Percentiles rank a stretch among this genome's conserved stretches.
phyloP scores from a whole-genome alignment of 352 stramenopile genomes.

The Phytopythium mirpurense region DNA sequence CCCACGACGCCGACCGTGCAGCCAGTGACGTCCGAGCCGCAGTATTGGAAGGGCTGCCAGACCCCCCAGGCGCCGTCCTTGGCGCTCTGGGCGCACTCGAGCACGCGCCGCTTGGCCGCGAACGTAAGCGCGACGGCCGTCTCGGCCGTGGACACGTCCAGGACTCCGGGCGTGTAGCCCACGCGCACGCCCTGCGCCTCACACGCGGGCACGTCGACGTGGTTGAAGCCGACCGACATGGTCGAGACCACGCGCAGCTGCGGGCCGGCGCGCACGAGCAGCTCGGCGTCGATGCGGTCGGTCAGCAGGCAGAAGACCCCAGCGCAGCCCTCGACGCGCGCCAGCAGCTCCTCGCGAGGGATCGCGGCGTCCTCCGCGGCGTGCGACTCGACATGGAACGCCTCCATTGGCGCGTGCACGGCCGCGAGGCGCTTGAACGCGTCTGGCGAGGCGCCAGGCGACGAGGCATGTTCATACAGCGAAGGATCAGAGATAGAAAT shows the following conservation, averaged over 20 bases:
- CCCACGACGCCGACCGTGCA: slow-evolving; percentile 80
- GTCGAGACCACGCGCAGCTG: slow-evolving; percentile 70
- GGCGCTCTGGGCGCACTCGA: slow-evolving; percentile 72
- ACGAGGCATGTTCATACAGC: background rate
- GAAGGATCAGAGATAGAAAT: background rate
- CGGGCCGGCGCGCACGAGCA: slow-evolving; percentile 48
- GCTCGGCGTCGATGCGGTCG: slow-evolving; percentile 64
- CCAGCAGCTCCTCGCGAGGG: slow-evolving; percentile 38
- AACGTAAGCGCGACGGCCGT: slow-evolving; percentile 70
- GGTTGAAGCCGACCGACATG: slow-evolving; percentile 89
- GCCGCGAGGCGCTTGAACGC: slow-evolving; percentile 24
- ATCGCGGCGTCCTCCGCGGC: slow-evolving; percentile 29
- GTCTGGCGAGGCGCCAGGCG: slow-evolving; percentile 13
- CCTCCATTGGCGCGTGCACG: slow-evolving; percentile 10
- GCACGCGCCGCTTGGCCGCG: slow-evolving; percentile 44
- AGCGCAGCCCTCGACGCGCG: slow-evolving; percentile 35
- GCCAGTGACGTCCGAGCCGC: slow-evolving; percentile 59
- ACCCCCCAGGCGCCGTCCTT: slow-evolving; percentile 65
- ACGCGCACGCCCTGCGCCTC: slow-evolving; percentile 59
- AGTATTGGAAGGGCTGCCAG: slow-evolving; percentile 81
- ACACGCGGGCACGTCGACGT: slow-evolving; percentile 85
- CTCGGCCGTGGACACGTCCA: slow-evolving; percentile 79
- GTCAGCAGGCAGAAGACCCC: slow-evolving; percentile 68
- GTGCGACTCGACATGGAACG: slow-evolving; percentile 18
- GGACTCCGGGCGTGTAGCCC: slow-evolving; percentile 80